These are phyloP conservation scores for Pistacia integerrima DNA, from an alignment of 345 rosid species.

Conservation along the genomic window DNA sequence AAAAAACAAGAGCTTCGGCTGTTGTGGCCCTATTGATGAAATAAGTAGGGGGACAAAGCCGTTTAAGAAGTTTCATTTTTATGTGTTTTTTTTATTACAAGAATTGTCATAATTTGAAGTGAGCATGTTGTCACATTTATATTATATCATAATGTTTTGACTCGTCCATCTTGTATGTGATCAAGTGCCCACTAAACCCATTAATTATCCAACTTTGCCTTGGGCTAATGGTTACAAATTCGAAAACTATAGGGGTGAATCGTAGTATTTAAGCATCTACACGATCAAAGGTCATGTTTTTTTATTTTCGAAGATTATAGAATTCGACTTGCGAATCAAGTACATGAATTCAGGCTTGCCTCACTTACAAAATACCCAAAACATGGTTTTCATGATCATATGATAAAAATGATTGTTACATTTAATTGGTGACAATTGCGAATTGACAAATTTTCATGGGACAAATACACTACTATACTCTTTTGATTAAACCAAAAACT, in stretches of 20 bases:
- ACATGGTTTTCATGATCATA: neutral
- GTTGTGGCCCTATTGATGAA: neutral
- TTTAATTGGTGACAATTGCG: no score
- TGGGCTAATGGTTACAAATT: neutral
- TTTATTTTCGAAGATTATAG: no score
- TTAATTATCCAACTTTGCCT: neutral
- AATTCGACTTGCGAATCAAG: no score
- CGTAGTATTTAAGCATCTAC: no score
- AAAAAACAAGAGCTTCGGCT: neutral
- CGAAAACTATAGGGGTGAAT: neutral
- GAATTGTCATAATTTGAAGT: neutral
- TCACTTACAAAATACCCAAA: neutral
- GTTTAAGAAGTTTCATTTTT: neutral
- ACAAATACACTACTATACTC: no score
- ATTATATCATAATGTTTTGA: neutral
- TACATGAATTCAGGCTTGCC: neutral
- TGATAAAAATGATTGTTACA: no score
- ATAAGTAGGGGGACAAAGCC: neutral
- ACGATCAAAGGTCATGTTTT: no score
- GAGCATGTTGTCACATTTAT: neutral
- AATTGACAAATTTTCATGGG: no score
- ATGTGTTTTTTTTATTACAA: no score
- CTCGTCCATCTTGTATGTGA: neutral
- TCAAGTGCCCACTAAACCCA: neutral
- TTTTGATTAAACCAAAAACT: no score